Percentiles rank a stretch among this genome's conserved stretches.
Conservation (phyloP, 1,139 yeast species). For the Torulaspora globosa region DNA sequence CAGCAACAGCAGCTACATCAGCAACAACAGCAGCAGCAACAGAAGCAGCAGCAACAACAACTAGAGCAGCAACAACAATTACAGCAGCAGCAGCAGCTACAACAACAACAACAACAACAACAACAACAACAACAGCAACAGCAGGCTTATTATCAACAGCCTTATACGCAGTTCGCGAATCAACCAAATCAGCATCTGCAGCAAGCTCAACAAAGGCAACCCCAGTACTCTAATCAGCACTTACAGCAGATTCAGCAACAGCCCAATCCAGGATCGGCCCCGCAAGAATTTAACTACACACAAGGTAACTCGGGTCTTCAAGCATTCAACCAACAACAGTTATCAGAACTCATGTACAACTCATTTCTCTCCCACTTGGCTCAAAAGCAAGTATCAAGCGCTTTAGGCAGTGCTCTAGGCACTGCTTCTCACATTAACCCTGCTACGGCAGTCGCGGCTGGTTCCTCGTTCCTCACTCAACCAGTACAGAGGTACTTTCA, state of each 20-base stretch:
- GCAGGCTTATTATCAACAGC: slow-evolving; percentile 14
- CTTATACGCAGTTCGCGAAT: slow-evolving; percentile 9
- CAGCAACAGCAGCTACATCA: slow-evolving; percentile 12
- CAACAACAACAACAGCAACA: slow-evolving; percentile 16
- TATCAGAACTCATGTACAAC: slow-evolving; percentile 32
- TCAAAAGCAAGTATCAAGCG: slow-evolving; percentile 26
- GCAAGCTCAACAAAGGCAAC: slow-evolving; percentile 12
- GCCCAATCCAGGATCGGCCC: slow-evolving; percentile 9
- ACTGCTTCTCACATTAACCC: slow-evolving; percentile 22
- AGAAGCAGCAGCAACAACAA: slow-evolving; percentile 14
- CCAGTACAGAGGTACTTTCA: slow-evolving; percentile 30
- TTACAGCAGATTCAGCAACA: slow-evolving; percentile 10
- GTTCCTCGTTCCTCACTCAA: slow-evolving; percentile 19
- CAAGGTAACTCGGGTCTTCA: slow-evolving; percentile 19
- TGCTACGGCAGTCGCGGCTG: slow-evolving; percentile 22
- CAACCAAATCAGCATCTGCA: slow-evolving; percentile 12
- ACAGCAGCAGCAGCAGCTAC: slow-evolving; percentile 12
- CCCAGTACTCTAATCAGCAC: slow-evolving; percentile 4
- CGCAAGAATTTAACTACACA: slow-evolving; percentile 22
- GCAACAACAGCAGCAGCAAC: slow-evolving; percentile 14
- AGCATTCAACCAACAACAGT: slow-evolving; percentile 26
- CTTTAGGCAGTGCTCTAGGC: slow-evolving; percentile 16
- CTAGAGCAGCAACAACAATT: slow-evolving; percentile 14
- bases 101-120: slow-evolving; percentile 15
- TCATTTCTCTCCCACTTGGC: slow-evolving; percentile 30